Conservation (phyloP, 2,329 filamentous ascomycete genomes). For the Colletotrichum navitas region DNA sequence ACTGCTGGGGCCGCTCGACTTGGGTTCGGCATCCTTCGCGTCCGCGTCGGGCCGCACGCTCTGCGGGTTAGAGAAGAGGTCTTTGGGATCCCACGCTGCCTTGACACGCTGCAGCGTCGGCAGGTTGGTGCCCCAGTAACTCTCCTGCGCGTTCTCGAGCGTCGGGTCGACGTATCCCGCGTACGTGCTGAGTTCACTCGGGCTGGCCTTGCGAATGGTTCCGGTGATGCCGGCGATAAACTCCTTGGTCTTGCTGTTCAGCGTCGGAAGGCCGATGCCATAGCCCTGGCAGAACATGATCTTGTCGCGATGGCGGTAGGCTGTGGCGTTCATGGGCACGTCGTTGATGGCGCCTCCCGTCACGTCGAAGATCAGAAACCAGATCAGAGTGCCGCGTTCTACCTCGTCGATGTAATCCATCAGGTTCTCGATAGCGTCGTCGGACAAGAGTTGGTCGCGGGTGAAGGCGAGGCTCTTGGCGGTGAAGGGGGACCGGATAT, state of each 20-base stretch:
- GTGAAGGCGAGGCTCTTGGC: constrained; percentile 69
- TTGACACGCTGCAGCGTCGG: constrained; percentile 63
- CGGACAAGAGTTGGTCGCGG: constrained; percentile 60
- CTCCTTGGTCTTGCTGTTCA: constrained; percentile 59
- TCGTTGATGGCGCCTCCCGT: constrained; percentile 72
- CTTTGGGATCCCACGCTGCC: constrained; percentile 62
- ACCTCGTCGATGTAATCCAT: constrained; percentile 66
- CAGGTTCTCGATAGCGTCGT: constrained; percentile 59
- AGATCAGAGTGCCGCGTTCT: constrained; percentile 65
- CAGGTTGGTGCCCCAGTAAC: constrained; percentile 69
- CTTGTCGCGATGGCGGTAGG: constrained; percentile 74
- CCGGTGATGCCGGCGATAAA: constrained; percentile 67
- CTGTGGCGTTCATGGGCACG: constrained; percentile 65
- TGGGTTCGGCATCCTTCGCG: constrained; percentile 23
- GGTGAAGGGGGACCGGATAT: constrained; percentile 65
- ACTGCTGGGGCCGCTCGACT: constrained; percentile 10
- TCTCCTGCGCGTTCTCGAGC: constrained; percentile 58
- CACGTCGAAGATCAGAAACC: constrained; percentile 74
- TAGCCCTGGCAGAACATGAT: constrained; percentile 75
- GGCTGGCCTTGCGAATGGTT: constrained; percentile 54
- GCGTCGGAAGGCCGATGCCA: constrained; percentile 61
- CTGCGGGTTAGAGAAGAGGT: constrained; percentile 71
- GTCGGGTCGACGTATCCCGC: constrained; percentile 72
- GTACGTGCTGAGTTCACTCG: constrained; percentile 64
- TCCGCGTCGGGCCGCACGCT: constrained; percentile 56